Percentiles rank a stretch among this genome's conserved stretches.
Conservation (phyloP, 2,329 filamentous ascomycete genomes). For the Biscogniauxia marginata region DNA sequence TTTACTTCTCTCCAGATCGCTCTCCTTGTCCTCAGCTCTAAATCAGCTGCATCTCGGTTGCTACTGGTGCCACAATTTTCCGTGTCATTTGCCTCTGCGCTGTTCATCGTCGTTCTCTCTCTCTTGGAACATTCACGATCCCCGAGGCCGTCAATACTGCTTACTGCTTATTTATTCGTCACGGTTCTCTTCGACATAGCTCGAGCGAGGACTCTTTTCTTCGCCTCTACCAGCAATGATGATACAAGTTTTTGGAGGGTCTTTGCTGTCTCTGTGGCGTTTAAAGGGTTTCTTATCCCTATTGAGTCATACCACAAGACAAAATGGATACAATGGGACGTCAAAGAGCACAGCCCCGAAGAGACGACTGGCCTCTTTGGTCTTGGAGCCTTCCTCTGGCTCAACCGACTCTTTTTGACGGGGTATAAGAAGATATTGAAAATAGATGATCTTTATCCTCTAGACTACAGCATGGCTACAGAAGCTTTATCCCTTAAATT, state of each 20-base stretch:
- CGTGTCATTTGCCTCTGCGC: slow-evolving; percentile 21
- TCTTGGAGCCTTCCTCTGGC: slow-evolving; percentile 32
- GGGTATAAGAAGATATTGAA: slow-evolving; percentile 37
- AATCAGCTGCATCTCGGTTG: slow-evolving; percentile 10
- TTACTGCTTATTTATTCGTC: slow-evolving; percentile 41
- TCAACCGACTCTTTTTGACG: slow-evolving; percentile 33
- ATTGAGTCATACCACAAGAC: slow-evolving; percentile 40
- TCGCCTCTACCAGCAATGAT: slow-evolving; percentile 20
- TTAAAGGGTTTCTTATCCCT: slow-evolving; percentile 38
- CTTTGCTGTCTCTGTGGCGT: slow-evolving; percentile 34
- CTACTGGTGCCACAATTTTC: neutral
- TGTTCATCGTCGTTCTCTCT: slow-evolving; percentile 17
- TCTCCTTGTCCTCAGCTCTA: neutral
- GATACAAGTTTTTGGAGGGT: slow-evolving; percentile 30
- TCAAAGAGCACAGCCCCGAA: slow-evolving; percentile 38
- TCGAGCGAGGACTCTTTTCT: slow-evolving; percentile 43
- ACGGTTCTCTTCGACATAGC: slow-evolving; percentile 44
- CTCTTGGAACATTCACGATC: slow-evolving; percentile 14
- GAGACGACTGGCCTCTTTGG: slow-evolving; percentile 32
- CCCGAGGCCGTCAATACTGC: slow-evolving; percentile 41
- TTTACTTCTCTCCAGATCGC: neutral
- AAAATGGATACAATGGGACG: slow-evolving; percentile 39
- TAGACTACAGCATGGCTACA: slow-evolving; percentile 24
- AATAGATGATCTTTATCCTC: slow-evolving; percentile 34
- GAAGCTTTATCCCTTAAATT: slow-evolving; percentile 17